Percentiles rank a stretch among this genome's conserved stretches.
Evolutionary conservation across 805 yeast species (phyloP).

Genomic region (Saturnispora dispora): DNA sequence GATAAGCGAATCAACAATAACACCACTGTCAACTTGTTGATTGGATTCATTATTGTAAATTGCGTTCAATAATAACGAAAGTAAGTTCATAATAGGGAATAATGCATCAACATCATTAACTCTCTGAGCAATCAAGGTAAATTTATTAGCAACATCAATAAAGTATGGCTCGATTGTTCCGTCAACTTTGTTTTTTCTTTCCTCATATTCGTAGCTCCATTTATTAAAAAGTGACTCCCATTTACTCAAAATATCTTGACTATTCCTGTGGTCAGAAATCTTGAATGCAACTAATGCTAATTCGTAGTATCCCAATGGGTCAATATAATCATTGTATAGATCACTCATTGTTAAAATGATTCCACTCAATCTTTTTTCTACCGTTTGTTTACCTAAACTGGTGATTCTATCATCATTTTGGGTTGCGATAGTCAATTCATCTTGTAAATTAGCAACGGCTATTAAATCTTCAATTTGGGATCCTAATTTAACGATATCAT

Average conservation of each 20-base stretch:
- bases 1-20: conserved; percentile 51
- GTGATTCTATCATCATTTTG: conserved; percentile 41
- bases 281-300: conserved; percentile 71
- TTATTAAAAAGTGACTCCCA: conserved; percentile 70
- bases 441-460: conserved; percentile 80
- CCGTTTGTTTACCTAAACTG: conserved; percentile 39
- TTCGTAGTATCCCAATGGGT: conserved; percentile 80
- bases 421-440: conserved; percentile 48
- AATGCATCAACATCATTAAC: conserved; percentile 63
- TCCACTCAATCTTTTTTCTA: conserved; percentile 47
- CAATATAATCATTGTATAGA: conserved; percentile 77
- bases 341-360: conserved; percentile 66
- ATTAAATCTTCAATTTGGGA: conserved; percentile 67
- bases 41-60: conserved; percentile 28
- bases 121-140: conserved; percentile 45
- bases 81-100: conserved; percentile 66
- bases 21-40: conserved; percentile 32
- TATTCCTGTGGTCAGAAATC: conserved; percentile 75
- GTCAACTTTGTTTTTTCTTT: conserved; percentile 13
- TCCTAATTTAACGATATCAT: conserved; percentile 63
- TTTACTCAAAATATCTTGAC: conserved; percentile 70
- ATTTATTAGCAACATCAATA: conserved; percentile 30
- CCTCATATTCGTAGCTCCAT: conserved; percentile 27
- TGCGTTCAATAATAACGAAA: conserved; percentile 55
- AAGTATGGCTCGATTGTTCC: conserved; percentile 30